Conservation (phyloP, 108 stramenopile species). For the Pseudonitzschia pungens region DNA sequence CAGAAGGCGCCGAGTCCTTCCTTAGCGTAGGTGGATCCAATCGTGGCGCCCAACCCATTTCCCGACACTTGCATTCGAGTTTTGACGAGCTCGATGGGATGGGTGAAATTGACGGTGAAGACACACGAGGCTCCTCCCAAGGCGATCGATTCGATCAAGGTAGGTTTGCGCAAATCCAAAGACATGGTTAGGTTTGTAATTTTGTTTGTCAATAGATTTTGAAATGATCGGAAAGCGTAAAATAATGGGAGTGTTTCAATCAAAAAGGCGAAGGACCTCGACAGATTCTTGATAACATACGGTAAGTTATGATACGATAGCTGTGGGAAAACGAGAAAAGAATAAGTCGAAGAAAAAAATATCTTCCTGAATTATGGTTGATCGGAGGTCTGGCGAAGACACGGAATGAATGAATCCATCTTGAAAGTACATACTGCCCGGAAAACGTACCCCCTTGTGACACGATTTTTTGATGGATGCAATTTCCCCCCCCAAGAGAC, state of each 20-base stretch:
- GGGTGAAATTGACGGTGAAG: slow-evolving; percentile 66
- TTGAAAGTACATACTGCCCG: not conserved
- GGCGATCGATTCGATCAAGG: slow-evolving; percentile 48
- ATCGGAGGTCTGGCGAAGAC: slow-evolving; percentile 1
- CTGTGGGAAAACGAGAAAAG: no score
- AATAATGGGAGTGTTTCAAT: not conserved
- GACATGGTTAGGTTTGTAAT: slow-evolving; percentile 21
- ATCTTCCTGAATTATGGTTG: not conserved
- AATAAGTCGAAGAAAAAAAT: not conserved
- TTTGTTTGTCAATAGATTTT: slow-evolving; percentile 21
- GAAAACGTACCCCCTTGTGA: not conserved
- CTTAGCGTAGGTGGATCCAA: slow-evolving; percentile 39
- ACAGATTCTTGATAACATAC: not conserved
- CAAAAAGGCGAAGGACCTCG: slow-evolving; percentile 8
- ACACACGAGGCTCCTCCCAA: slow-evolving; percentile 50
- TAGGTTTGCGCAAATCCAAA: slow-evolving; percentile 22
- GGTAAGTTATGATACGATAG: not conserved
- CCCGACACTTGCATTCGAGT: slow-evolving; percentile 84
- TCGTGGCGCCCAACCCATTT: slow-evolving; percentile 40
- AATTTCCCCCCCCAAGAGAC: not conserved
- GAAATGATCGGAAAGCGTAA: not conserved
- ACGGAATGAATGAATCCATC: no score
- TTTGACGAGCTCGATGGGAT: slow-evolving; percentile 85
- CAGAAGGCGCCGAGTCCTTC: slow-evolving; percentile 73
- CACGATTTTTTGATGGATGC: slow-evolving; percentile 2